Percentiles rank a stretch among this genome's conserved stretches.
Conservation (phyloP, 2,329 filamentous ascomycete genomes). For the Pseudocercospora fijiensis region DNA sequence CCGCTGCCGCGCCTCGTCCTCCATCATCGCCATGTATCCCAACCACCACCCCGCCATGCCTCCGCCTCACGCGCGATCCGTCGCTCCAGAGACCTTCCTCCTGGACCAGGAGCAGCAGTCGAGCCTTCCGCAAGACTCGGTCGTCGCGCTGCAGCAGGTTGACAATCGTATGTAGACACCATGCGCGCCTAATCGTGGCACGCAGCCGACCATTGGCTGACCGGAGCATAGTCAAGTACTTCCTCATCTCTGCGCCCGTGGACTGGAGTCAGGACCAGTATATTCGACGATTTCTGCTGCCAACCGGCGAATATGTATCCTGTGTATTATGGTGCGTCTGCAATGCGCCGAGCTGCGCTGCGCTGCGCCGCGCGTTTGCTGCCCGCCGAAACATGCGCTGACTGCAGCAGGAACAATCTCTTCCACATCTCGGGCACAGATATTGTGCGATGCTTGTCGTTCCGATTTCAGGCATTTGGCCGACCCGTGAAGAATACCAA, state of each 20-base stretch:
- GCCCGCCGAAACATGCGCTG: constrained; percentile 9
- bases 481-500: constrained; percentile 99
- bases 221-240: constrained; percentile 80
- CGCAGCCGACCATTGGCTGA: constrained; percentile 34
- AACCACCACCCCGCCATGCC: constrained; percentile 75
- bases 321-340: constrained; percentile 79
- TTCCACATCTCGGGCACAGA: constrained; percentile 99
- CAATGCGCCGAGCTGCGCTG: constrained; percentile 20
- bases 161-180: constrained; percentile 73
- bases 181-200: not conserved
- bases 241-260: constrained; percentile 96
- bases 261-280: constrained; percentile 98
- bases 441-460: constrained; percentile 96
- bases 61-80: constrained; percentile 66
- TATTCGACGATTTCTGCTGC: constrained; percentile 90
- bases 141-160: constrained; percentile 96
- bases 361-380: constrained; percentile 14
- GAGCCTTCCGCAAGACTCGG: constrained; percentile 90
- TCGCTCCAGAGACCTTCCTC: constrained; percentile 97
- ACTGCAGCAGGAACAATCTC: constrained; percentile 75
- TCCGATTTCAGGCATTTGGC: constrained; percentile 97
- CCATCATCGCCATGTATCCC: constrained; percentile 46
- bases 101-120: constrained; percentile 96
- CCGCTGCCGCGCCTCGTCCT: not conserved
- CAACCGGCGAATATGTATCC: constrained; percentile 97